phyloP scores from a whole-genome alignment of 805 yeast species.

The Ogataea salicorniae region DNA sequence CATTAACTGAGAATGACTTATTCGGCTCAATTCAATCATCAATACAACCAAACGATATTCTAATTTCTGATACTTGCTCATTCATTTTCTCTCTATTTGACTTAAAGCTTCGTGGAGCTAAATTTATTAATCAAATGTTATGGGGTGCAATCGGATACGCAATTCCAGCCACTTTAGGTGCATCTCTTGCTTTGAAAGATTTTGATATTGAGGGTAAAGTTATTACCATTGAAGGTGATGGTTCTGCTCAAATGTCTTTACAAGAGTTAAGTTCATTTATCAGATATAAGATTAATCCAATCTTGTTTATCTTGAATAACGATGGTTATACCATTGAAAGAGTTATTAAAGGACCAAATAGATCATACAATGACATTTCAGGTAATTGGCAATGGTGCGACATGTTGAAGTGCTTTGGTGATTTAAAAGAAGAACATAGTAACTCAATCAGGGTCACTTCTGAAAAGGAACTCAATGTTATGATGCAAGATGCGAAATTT shows the following conservation, averaged over 20 bases:
- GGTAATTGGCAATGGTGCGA: slow-evolving; percentile 62
- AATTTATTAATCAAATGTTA: slow-evolving; percentile 34
- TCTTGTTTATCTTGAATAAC: slow-evolving; percentile 42
- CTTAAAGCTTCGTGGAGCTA: slow-evolving; percentile 32
- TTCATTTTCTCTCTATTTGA: slow-evolving; percentile 40
- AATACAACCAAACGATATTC: slow-evolving; percentile 35
- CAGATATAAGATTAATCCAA: slow-evolving; percentile 37
- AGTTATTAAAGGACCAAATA: slow-evolving; percentile 42
- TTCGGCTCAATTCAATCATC: slow-evolving; percentile 31
- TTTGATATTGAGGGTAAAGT: slow-evolving; percentile 34
- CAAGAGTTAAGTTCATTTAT: slow-evolving; percentile 43
- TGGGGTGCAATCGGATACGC: slow-evolving; percentile 52
- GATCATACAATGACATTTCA: slow-evolving; percentile 47
- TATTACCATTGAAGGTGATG: slow-evolving; percentile 47
- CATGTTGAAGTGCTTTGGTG: slow-evolving; percentile 66
- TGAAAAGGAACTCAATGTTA: slow-evolving; percentile 31
- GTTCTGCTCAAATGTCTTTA: slow-evolving; percentile 50
- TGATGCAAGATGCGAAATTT: slow-evolving; percentile 32
- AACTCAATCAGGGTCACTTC: slow-evolving; percentile 32
- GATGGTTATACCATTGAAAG: slow-evolving; percentile 50
- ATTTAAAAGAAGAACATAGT: slow-evolving; percentile 29
- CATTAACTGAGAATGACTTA: slow-evolving; percentile 32
- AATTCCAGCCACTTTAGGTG: slow-evolving; percentile 47
- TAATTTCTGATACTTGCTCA: slow-evolving; percentile 44
- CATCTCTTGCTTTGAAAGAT: slow-evolving; percentile 39